Evolutionary conservation across 2,329 filamentous ascomycete species (phyloP), one percentile per base, ranked within the genome.

Genomic region (Colletotrichum caudatum): DNA sequence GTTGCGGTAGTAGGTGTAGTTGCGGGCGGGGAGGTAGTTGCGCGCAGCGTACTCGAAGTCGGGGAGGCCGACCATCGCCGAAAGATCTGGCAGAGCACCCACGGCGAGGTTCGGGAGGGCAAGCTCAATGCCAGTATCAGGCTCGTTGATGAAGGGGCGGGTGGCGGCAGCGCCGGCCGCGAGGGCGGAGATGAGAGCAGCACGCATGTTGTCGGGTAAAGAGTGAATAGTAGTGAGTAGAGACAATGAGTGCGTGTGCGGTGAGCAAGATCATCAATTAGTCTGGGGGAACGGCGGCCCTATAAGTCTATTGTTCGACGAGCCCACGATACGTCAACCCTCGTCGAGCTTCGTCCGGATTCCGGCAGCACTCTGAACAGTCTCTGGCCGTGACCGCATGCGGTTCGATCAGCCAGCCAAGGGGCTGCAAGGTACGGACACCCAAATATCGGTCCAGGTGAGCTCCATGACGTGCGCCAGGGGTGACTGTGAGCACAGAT

Each of bases 1-100:
- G 74, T 86, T 87, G 70, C 86, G 84, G 79, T 89, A 89, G 78
- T 88, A 89, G n/a, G 86, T 87, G 78, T 86, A 89, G 75, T 85
- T 83, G 29, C 78, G 75, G 16, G 74, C 71, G 68, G 85, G 83
- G 75, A 89, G 81, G 74, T 84, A 83, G 63, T 83, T 82, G 66
- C 85, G 80, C 29, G 86, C 87, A 3, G 84, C 84, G 78, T 81
- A 87, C 51, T 89, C 85, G 74, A 88, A 89, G 78, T 89, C 87
- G 1, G 83, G 85, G 8, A 89, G 79, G 20, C 85, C 86, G 14
- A 85, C 77, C 53, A 89, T 82, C 65, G 79, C 75, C 20, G 80
- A 76, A 8, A 89, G 77, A 58, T 82, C 76, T 11, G 86, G 83
- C 53, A 88, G 79, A 39, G 76, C 44, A 56, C 81, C 81, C 1